Evolutionary conservation across 805 yeast genomes (phyloP).

Genomic region (Pichia paraexigua): DNA sequence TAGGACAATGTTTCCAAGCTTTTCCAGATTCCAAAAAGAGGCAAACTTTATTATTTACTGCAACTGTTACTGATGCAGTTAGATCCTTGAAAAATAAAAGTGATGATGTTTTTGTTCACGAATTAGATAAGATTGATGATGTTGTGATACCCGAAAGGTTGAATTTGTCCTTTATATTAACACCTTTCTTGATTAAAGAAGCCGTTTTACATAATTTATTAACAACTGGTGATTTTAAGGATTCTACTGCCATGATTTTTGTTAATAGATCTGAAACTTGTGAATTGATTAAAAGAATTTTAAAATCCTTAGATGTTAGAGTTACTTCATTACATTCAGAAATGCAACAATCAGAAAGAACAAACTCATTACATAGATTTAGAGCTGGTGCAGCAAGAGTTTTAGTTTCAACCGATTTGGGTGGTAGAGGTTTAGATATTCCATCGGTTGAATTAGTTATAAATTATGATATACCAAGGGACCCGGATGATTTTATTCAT

Average conservation of each 20-base stretch:
- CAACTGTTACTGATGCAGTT: constrained; percentile 92
- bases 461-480: constrained; percentile 76
- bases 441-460: constrained; percentile 72
- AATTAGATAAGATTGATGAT: constrained; percentile 63
- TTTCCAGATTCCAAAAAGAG: constrained; percentile 66
- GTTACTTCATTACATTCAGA: constrained; percentile 91
- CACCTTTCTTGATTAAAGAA: constrained; percentile 86
- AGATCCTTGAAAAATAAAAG: constrained; percentile 65
- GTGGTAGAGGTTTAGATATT: constrained; percentile 84
- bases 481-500: constrained; percentile 76
- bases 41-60: constrained; percentile 89
- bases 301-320: constrained; percentile 64
- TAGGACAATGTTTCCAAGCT: constrained; percentile 60
- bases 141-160: constrained; percentile 77
- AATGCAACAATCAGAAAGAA: constrained; percentile 88
- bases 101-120: constrained; percentile 58
- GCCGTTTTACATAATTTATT: constrained; percentile 72
- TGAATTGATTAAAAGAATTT: constrained; percentile 72
- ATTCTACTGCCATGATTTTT: constrained; percentile 74
- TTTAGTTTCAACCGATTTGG: constrained; percentile 88
- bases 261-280: constrained; percentile 90
- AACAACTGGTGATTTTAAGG: constrained; percentile 50
- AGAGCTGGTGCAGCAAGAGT: constrained; percentile 92
- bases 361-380: constrained; percentile 85
- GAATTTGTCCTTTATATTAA: constrained; percentile 54